Evolutionary conservation across 2,329 filamentous ascomycete species (phyloP).

Genomic region (Aciculosporium take): DNA sequence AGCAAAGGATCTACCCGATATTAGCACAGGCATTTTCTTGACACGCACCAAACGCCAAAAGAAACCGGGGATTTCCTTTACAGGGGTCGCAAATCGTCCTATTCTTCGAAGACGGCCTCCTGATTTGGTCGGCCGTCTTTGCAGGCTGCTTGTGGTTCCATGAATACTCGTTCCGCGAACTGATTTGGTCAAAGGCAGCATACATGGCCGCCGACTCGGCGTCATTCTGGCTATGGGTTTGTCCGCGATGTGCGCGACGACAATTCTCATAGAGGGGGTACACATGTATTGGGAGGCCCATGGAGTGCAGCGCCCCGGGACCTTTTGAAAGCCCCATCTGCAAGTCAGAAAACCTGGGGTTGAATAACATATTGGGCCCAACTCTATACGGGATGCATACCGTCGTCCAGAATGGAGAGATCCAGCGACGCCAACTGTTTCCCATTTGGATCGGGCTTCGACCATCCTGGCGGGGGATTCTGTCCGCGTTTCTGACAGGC

Average conservation of each 20-base stretch:
- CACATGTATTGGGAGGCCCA: constrained; percentile 51
- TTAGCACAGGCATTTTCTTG: neutral
- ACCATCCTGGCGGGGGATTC: constrained; percentile 45
- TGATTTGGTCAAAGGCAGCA: constrained; percentile 43
- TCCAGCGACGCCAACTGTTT: constrained; percentile 32
- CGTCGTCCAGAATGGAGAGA: constrained; percentile 24
- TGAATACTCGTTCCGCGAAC: constrained; percentile 35
- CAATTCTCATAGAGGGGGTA: constrained; percentile 55
- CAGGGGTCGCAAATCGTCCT: constrained; percentile 56
- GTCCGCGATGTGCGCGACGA: constrained; percentile 40
- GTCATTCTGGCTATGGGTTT: constrained; percentile 41
- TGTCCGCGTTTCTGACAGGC: constrained; percentile 19
- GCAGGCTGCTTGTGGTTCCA: constrained; percentile 40
- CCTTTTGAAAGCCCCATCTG: too few species aligned
- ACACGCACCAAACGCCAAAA: neutral
- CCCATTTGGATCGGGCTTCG: constrained; percentile 29
- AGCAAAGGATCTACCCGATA: constrained; percentile 41
- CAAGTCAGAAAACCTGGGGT: too few species aligned
- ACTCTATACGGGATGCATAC: constrained; percentile 6
- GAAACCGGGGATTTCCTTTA: constrained; percentile 18
- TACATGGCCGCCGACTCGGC: constrained; percentile 46
- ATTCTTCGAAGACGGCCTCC: constrained; percentile 39
- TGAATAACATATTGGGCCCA: too few species aligned
- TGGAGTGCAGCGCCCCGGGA: constrained; percentile 39
- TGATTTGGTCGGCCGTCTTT: constrained; percentile 36